Evolutionary conservation across 768 basidiomycete genomes (phyloP).

Genomic region (Cantharellus anzutake): DNA sequence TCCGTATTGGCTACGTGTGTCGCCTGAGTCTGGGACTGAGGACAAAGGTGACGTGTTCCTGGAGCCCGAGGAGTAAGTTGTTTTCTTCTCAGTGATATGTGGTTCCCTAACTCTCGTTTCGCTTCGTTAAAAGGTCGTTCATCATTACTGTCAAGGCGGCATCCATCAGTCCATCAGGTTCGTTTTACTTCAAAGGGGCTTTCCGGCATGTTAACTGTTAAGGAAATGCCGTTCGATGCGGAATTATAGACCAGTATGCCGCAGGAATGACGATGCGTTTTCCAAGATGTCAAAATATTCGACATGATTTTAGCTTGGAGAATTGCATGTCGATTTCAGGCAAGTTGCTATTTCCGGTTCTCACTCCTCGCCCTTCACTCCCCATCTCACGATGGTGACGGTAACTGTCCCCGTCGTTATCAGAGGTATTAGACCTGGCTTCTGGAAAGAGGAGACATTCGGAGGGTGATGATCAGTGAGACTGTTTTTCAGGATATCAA

Average conservation of each 20-base stretch:
- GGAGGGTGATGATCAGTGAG: not conserved
- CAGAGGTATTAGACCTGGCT: slow-evolving; percentile 4
- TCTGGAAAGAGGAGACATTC: slow-evolving; percentile 5
- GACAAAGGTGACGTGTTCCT: slow-evolving; percentile 87
- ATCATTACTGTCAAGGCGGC: slow-evolving; percentile 87
- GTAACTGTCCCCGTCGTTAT: not conserved
- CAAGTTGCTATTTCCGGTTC: not conserved
- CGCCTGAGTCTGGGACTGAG: slow-evolving; percentile 40
- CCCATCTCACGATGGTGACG: slow-evolving; percentile 13
- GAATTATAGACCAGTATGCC: slow-evolving; percentile 50
- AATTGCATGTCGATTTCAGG: slow-evolving; percentile 61
- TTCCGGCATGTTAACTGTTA: too few relatives aligned
- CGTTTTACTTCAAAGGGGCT: not conserved
- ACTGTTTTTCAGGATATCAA: not conserved
- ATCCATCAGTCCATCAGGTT: slow-evolving; percentile 65
- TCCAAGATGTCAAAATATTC: slow-evolving; percentile 63
- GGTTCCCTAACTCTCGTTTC: not conserved
- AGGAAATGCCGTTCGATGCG: too few relatives aligned
- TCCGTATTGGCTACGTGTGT: slow-evolving; percentile 38
- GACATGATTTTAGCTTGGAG: slow-evolving; percentile 52
- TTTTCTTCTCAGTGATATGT: not conserved
- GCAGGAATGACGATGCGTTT: slow-evolving; percentile 86
- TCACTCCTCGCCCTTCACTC: not conserved
- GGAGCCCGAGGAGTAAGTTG: slow-evolving; percentile 62
- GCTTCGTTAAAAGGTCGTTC: slow-evolving; percentile 47